Evolutionary conservation across 306 rosid genomes (phyloP).

Genomic region (Dryas drummondii): DNA sequence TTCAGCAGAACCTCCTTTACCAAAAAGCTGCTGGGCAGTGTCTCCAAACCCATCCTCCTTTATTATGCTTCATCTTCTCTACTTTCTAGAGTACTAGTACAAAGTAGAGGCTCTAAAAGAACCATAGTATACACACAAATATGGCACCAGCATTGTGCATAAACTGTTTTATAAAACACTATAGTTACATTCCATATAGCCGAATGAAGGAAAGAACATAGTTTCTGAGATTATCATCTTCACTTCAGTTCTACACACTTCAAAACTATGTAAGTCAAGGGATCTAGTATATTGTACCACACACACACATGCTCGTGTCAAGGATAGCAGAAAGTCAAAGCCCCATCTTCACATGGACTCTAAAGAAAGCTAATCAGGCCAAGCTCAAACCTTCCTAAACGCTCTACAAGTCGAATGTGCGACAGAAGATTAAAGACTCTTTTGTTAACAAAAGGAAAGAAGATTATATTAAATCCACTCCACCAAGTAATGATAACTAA

Average conservation of each 20-base stretch:
- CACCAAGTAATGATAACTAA: too few relatives aligned
- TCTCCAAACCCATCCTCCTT: slow-evolving; percentile 12
- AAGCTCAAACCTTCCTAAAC: not conserved
- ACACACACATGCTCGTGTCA: not conserved
- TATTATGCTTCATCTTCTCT: not conserved
- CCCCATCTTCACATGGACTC: not conserved
- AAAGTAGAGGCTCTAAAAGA: not conserved
- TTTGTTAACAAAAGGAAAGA: not conserved
- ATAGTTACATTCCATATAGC: not conserved
- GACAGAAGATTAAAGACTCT: not conserved
- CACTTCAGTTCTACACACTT: not conserved
- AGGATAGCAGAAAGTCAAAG: not conserved
- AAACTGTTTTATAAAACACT: not conserved
- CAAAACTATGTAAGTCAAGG: not conserved
- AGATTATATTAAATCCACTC: not conserved
- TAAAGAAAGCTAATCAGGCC: not conserved
- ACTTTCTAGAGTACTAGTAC: not conserved
- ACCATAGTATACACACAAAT: not conserved
- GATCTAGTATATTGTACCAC: not conserved
- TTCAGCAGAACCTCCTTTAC: slow-evolving; percentile 19
- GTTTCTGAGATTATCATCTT: not conserved
- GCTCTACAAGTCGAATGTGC: not conserved
- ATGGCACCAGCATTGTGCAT: not conserved
- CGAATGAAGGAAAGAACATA: not conserved
- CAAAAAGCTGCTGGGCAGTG: slow-evolving; percentile 7